These are phyloP conservation scores for Solanum medicagineum DNA, from an alignment of 257 asterid species.

Conservation along the genomic window DNA sequence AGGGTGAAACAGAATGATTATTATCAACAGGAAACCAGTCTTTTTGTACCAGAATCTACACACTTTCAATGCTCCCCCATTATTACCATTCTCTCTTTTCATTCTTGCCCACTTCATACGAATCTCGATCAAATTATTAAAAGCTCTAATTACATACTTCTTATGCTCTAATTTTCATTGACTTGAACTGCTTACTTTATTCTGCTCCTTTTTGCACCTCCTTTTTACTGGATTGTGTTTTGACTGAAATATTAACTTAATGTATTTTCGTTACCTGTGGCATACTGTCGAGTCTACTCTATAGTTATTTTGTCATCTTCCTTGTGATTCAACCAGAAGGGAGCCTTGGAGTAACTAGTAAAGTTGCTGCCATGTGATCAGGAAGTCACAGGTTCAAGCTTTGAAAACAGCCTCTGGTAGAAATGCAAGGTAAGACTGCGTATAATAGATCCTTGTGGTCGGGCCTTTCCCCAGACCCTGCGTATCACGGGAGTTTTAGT, in stretches of 20 bases:
- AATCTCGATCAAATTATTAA: not conserved
- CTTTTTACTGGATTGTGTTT: not conserved
- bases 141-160: not conserved
- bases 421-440: too few species aligned
- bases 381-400: too few species aligned
- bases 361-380: too few species aligned
- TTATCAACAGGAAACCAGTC: conserved; percentile 11
- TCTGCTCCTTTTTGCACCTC: not conserved
- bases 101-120: not conserved
- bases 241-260: not conserved
- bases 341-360: too few species aligned
- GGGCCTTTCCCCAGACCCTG: too few species aligned
- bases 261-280: not conserved
- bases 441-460: too few species aligned
- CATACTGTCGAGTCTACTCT: not conserved
- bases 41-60: conserved; percentile 27
- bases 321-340: not conserved
- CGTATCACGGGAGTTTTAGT: too few species aligned
- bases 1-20: conserved; percentile 20
- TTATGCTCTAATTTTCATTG: not conserved
- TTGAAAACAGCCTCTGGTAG: too few species aligned
- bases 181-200: not conserved
- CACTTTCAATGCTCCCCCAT: conserved; percentile 24
- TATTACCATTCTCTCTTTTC: conserved; percentile 11
- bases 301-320: not conserved